These are phyloP conservation scores for Inga laurina DNA, from an alignment of 306 rosid species.

Conservation along the genomic window DNA sequence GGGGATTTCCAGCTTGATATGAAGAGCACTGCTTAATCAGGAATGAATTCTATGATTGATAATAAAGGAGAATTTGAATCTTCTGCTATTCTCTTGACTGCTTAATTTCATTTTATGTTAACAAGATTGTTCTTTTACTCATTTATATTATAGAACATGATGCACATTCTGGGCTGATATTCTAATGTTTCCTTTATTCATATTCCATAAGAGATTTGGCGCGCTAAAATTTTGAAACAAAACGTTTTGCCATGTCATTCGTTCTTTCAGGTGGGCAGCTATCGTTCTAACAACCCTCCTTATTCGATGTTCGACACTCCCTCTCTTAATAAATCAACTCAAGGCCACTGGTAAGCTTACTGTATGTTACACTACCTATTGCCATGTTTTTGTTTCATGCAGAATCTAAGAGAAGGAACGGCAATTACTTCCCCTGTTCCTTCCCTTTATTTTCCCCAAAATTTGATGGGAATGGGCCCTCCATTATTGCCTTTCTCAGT, in stretches of 20 bases:
- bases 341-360: slow-evolving; percentile 79
- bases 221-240: slow-evolving; percentile 19
- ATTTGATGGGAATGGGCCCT: slow-evolving; percentile 14
- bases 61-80: slow-evolving; percentile 15
- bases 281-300: slow-evolving; percentile 67
- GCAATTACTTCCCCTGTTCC: background rate
- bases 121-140: slow-evolving; percentile 16
- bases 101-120: slow-evolving; percentile 19
- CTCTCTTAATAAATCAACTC: slow-evolving; percentile 73
- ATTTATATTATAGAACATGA: slow-evolving; percentile 12
- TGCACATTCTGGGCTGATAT: background rate
- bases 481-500: background rate
- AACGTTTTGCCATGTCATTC: slow-evolving; percentile 3
- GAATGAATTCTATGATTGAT: background rate
- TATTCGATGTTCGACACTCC: slow-evolving; percentile 68
- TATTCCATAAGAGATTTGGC: slow-evolving; percentile 22
- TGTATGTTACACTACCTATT: slow-evolving; percentile 53
- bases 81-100: slow-evolving; percentile 5
- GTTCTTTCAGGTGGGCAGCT: slow-evolving; percentile 81
- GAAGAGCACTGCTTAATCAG: background rate
- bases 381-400: slow-evolving; percentile 18
- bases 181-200: slow-evolving; percentile 6
- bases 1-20: background rate
- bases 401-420: slow-evolving; percentile 12
- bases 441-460: slow-evolving; percentile 10